Conservation (phyloP, 2,329 filamentous ascomycete species). For the Emericellopsis atlantica region DNA sequence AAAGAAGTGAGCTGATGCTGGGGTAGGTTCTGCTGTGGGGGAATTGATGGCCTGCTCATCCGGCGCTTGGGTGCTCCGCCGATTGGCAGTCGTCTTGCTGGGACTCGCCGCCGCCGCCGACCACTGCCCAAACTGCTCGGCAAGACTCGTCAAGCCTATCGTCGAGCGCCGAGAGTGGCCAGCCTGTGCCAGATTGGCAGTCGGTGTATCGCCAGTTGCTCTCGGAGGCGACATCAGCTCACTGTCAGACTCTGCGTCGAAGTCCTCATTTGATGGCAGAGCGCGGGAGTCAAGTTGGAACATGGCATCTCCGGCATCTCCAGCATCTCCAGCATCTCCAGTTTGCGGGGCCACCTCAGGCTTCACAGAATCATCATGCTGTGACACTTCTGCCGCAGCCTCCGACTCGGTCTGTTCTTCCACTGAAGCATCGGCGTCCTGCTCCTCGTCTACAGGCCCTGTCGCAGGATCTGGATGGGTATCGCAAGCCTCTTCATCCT, state of each 20-base stretch:
- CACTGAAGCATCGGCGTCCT: slow-evolving; percentile 10
- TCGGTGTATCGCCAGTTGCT: slow-evolving; percentile 28
- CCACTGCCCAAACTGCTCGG: slow-evolving; percentile 50
- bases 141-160: slow-evolving; percentile 50
- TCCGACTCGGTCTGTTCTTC: neutral
- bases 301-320: slow-evolving; percentile 6
- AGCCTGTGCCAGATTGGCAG: slow-evolving; percentile 7
- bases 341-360: no score
- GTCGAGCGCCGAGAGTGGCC: slow-evolving; percentile 15
- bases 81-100: slow-evolving; percentile 12
- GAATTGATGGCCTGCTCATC: no score
- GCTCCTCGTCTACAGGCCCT: slow-evolving; percentile 7
- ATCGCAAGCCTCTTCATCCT: slow-evolving; percentile 4
- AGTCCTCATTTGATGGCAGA: slow-evolving; percentile 25
- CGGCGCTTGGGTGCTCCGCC: neutral
- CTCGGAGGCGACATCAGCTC: slow-evolving; percentile 22
- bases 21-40: neutral
- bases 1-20: slow-evolving; percentile 30
- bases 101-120: slow-evolving; percentile 45
- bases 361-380: no score
- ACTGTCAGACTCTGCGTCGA: slow-evolving; percentile 43
- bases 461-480: neutral
- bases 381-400: neutral
- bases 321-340: slow-evolving; percentile 2
- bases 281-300: slow-evolving; percentile 34